Base-by-base conservation (phyloP, 345 rosid genomes). In the Iberis pinnata region DNA sequence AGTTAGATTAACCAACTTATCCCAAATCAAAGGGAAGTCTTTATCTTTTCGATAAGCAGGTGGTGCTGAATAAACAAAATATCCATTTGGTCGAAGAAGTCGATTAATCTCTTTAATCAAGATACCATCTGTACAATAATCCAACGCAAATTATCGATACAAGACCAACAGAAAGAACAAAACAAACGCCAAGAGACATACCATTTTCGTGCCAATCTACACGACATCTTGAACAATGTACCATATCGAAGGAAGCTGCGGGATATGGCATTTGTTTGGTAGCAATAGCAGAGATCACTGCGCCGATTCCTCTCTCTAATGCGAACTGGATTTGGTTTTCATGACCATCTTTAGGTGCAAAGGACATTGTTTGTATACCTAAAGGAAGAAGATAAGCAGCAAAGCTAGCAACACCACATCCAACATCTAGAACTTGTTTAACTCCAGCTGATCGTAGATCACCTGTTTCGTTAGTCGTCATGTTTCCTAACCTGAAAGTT, bases 291-390 rank as follows among this genome's bases (percentile, higher is more conserved):
- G 97, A 75, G 31, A 86, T 85, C 97, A 88, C 85, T 44, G 97
- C 97, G 9, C 85, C 78, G 16, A 85, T 78, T 60, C 98, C 98
- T 64, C 98, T 73, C 70, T 92, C 98, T 55, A 92, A 76, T 25
- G 98, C 97, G 77, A 92, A 92, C 63, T 88, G 97, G 58, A 92
- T 92, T 74, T 92, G 98, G 61, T 92, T 92, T 67, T 92, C 98
- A 76, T 83, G 98, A 33, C 94, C 81, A 70, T 88, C 97, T 81
- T 85, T 92, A 55, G 98, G 97, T 16, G 98, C 98, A 75, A 92
- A 85, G 7, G 98, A 92, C 94, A 92, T 85, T 14, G 95, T 88
- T 60, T 73, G 71, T 70, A 88, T 85, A 67, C 78, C 78, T 40
- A 83, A 70, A 16, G 95, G 73, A 65, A 92, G 82, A 64, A 92